Evolutionary conservation across 352 stramenopile genomes (phyloP).

Genomic region (Pythium rhizo-oryzae): DNA sequence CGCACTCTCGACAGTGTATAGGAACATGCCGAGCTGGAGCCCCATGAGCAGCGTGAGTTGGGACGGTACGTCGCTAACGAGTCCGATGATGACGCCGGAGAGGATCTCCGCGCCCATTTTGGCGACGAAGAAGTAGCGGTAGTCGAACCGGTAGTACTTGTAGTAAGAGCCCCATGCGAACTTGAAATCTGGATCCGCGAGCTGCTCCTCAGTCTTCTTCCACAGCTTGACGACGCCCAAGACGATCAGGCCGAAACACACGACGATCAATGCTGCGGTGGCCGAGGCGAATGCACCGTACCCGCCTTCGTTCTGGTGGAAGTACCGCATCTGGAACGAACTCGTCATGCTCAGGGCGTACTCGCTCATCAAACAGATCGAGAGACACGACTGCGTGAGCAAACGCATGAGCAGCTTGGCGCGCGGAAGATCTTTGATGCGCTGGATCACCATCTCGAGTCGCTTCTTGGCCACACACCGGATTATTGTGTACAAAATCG

Average conservation of each 20-base stretch:
- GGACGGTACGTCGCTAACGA: slow-evolving; percentile 73
- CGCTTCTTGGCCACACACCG: slow-evolving; percentile 45
- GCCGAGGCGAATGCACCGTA: slow-evolving; percentile 60
- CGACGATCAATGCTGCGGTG: slow-evolving; percentile 56
- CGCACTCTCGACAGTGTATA: slow-evolving; percentile 63
- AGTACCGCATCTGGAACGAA: slow-evolving; percentile 80
- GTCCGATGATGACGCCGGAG: slow-evolving; percentile 70
- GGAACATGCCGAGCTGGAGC: slow-evolving; percentile 74
- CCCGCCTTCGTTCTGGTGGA: slow-evolving; percentile 44
- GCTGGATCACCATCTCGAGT: slow-evolving; percentile 59
- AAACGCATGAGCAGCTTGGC: slow-evolving; percentile 71
- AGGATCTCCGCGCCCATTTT: slow-evolving; percentile 82
- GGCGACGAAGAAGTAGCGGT: slow-evolving; percentile 75
- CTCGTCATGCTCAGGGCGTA: slow-evolving; percentile 82
- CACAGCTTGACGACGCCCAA: slow-evolving; percentile 68
- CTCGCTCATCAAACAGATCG: slow-evolving; percentile 78
- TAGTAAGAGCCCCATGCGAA: slow-evolving; percentile 82
- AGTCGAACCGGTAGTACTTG: slow-evolving; percentile 73
- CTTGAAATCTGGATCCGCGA: slow-evolving; percentile 72
- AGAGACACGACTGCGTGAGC: slow-evolving; percentile 68
- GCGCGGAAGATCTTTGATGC: slow-evolving; percentile 66
- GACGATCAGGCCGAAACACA: slow-evolving; percentile 73
- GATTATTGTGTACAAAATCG: slow-evolving; percentile 57
- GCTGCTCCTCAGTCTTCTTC: slow-evolving; percentile 57
- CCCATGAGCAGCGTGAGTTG: slow-evolving; percentile 75